Evolutionary conservation across 345 rosid genomes (phyloP).

Genomic region (Populus davidiana): DNA sequence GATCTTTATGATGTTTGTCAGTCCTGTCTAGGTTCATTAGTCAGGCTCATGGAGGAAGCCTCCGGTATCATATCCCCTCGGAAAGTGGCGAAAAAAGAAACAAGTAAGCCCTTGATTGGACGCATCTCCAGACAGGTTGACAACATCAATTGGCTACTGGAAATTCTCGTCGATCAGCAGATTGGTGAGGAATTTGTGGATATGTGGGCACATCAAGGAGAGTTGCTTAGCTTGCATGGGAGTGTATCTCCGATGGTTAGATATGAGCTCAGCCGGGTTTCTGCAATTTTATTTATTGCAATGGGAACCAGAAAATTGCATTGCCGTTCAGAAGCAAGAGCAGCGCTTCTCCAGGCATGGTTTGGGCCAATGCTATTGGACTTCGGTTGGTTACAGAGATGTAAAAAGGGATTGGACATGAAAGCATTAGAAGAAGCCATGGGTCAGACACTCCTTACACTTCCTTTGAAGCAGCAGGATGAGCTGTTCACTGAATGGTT

Average conservation of each 20-base stretch:
- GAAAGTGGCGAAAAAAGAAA: conserved; percentile 28
- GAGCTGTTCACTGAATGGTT: conserved; percentile 89
- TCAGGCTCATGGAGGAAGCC: conserved; percentile 57
- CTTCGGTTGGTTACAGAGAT: conserved; percentile 91
- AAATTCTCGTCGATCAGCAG: conserved; percentile 70
- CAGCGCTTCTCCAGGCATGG: conserved; percentile 65
- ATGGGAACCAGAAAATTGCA: conserved; percentile 83
- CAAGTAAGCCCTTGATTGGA: conserved; percentile 59
- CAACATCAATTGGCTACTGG: conserved; percentile 79
- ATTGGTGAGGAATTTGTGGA: conserved; percentile 84
- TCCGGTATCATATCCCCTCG: conserved; percentile 21
- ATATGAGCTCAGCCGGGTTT: conserved; percentile 81
- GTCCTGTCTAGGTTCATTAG: conserved; percentile 52
- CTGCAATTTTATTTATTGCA: conserved; percentile 65
- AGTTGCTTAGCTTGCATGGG: conserved; percentile 56
- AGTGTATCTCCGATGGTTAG: conserved; percentile 79
- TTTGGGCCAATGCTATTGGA: conserved; percentile 84
- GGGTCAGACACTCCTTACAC: conserved; percentile 81
- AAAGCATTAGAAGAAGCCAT: conserved; percentile 78
- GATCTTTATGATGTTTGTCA: conserved; percentile 58
- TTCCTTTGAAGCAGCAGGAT: conserved; percentile 68
- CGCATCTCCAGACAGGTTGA: conserved; percentile 76
- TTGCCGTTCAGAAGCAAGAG: conserved; percentile 65
- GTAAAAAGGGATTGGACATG: conserved; percentile 80
- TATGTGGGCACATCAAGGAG: conserved; percentile 60